A percentile compares a stretch with the other conserved stretches of the same genome.
Evolutionary conservation across 352 stramenopile species (phyloP).

Genomic region (Globisporangium radiosum): DNA sequence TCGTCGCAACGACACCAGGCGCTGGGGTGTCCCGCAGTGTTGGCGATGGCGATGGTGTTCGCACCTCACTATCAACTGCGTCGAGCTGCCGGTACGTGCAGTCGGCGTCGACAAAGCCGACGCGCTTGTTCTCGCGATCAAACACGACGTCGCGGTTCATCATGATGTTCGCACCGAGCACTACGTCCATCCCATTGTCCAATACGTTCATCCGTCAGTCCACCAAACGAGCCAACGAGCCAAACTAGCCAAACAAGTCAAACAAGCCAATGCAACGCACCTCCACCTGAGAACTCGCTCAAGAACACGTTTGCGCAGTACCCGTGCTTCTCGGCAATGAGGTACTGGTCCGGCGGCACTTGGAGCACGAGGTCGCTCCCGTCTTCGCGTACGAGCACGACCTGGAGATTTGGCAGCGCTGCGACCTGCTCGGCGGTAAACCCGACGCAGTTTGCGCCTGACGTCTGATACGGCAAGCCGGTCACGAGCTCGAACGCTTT

Average conservation of each 20-base stretch:
- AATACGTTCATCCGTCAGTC: background rate
- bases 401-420: conserved; percentile 57
- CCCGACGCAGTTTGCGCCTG: conserved; percentile 31
- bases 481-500: conserved; percentile 43
- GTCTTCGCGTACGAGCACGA: conserved; percentile 57
- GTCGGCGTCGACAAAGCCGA: conserved; percentile 73
- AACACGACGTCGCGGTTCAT: conserved; percentile 80
- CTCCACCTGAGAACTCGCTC: conserved; percentile 53
- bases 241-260: background rate
- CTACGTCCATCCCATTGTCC: conserved; percentile 6
- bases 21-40: conserved; percentile 6
- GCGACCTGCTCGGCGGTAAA: conserved; percentile 48
- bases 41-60: background rate
- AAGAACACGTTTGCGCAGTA: conserved; percentile 68
- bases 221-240: background rate
- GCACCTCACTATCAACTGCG: background rate
- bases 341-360: conserved; percentile 59
- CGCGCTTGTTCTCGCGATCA: conserved; percentile 56
- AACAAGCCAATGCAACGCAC: conserved; percentile 11
- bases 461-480: conserved; percentile 42
- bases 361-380: conserved; percentile 49
- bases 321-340: conserved; percentile 37
- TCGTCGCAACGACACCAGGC: conserved; percentile 9
- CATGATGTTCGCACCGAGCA: conserved; percentile 85
- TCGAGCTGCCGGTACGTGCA: conserved; percentile 25